Evolutionary conservation across 257 asterid genomes (phyloP), one percentile per base, ranked within the genome.

Genomic region (Solanum clarkiae): DNA sequence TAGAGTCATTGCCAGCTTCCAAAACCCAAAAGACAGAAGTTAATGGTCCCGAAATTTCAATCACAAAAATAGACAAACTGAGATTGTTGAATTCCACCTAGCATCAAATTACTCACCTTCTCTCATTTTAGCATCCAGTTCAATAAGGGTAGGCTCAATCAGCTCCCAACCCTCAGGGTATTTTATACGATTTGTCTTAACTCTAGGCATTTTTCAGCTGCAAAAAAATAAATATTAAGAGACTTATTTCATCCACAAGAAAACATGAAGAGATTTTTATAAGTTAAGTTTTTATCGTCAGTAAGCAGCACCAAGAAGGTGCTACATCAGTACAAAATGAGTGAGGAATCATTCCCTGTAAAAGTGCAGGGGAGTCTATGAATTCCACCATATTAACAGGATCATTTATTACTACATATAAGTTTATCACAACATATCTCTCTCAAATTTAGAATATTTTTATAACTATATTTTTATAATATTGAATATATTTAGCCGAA

Each of bases 131-230:
- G 93, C 97, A 88, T 93, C 97, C 15, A 95, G 89, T 77, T 95
- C 99, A 80, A 45, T 89, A 24, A 95, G 93, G 18, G 97, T 95
- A 29, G 99, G 99, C 86, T 95, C 99, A 85, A 95, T 94, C 89
- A 95, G 86, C 86, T 95, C 98, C 98, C 99, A 95, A 20, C 99
- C 99, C 84, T 92, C 95, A 0, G 98, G 99, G 85, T 91, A 92
- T 75, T 91, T 91, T 63, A 93, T 92, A 66, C 96, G 90, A 86
- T 89, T 95, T 10, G 99, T 95, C 93, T 92, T 92, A 91, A 95
- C 97, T 91, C 93, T 95, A 9, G 99, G 99, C 99, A 95, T 95
- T 79, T 49, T 79, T 79, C 83, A 79, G 83, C 83, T 79, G 83
- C 83, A 79, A 79, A 26, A 24, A 5, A 49, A 70, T 40, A 77